A percentile compares a stretch with the other conserved stretches of the same genome.
phyloP scores from a whole-genome alignment of 345 rosid genomes.

The Luvunga scandens region DNA sequence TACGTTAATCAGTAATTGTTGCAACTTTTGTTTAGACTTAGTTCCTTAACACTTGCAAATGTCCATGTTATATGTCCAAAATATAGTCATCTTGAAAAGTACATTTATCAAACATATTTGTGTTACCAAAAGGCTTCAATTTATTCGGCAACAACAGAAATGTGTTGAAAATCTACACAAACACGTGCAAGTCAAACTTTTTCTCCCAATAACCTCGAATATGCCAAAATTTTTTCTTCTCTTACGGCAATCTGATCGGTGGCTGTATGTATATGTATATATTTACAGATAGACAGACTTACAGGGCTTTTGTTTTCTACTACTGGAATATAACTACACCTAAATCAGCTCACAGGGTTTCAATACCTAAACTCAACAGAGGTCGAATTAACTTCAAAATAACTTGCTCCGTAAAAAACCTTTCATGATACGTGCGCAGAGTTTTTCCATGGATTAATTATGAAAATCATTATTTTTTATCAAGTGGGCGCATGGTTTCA shows the following conservation, averaged over 20 bases:
- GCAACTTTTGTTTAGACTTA: not conserved
- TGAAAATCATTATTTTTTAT: too few species aligned
- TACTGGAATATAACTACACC: too few species aligned
- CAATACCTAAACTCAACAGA: too few species aligned
- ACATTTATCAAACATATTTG: not conserved
- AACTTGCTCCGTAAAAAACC: too few species aligned
- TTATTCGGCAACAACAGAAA: not conserved
- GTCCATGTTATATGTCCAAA: not conserved
- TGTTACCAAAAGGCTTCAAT: not conserved
- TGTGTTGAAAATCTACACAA: not conserved
- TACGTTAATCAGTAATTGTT: not conserved
- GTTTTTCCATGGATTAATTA: too few species aligned
- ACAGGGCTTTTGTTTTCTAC: too few species aligned
- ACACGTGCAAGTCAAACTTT: not conserved
- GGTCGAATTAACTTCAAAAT: too few species aligned
- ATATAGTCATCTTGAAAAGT: not conserved
- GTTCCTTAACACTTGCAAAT: not conserved
- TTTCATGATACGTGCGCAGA: too few species aligned
- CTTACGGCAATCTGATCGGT: not conserved
- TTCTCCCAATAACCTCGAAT: not conserved
- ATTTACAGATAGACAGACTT: not conserved
- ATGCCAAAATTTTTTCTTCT: not conserved
- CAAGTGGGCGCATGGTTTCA: not conserved
- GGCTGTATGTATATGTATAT: not conserved
- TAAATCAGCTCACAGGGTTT: too few species aligned